A percentile compares a stretch with the other conserved stretches of the same genome.
Conservation (phyloP, 2,329 filamentous ascomycete genomes). For the Chaetomiaceae sp. region DNA sequence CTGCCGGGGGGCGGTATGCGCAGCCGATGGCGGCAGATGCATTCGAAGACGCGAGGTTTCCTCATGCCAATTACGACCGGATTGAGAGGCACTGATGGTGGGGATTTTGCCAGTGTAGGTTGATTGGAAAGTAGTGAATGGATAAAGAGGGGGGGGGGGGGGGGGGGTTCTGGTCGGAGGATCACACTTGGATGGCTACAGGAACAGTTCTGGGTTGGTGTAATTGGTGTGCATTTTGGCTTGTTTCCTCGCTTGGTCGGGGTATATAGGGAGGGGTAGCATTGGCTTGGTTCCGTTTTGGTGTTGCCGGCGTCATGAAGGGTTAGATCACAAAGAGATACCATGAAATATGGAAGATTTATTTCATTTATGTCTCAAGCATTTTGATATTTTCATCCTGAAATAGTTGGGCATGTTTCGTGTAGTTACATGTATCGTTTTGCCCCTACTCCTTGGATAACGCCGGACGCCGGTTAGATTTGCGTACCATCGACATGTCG, state of each 20-base stretch:
- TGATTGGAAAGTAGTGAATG: background rate
- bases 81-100: conserved; percentile 34
- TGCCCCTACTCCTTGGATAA: conserved; percentile 12
- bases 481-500: background rate
- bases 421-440: conserved; percentile 1
- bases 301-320: conserved; percentile 28
- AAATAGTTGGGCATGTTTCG: background rate
- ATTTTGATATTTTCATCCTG: background rate
- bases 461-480: conserved; percentile 16
- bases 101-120: background rate
- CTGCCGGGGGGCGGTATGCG: conserved; percentile 33
- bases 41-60: conserved; percentile 50
- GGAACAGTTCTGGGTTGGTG: background rate
- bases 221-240: conserved; percentile 6
- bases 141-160: background rate
- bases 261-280: conserved; percentile 2
- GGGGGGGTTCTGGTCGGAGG: background rate
- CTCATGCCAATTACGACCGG: conserved; percentile 54
- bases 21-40: conserved; percentile 40
- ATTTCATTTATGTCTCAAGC: background rate
- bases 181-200: background rate
- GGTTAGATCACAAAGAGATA: conserved; percentile 26
- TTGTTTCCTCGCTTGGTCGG: conserved; percentile 14
- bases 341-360: conserved; percentile 23
- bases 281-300: conserved; percentile 13